Conservation (phyloP, 2,329 filamentous ascomycete species). For the Aspergillus ochraceoroseus region DNA sequence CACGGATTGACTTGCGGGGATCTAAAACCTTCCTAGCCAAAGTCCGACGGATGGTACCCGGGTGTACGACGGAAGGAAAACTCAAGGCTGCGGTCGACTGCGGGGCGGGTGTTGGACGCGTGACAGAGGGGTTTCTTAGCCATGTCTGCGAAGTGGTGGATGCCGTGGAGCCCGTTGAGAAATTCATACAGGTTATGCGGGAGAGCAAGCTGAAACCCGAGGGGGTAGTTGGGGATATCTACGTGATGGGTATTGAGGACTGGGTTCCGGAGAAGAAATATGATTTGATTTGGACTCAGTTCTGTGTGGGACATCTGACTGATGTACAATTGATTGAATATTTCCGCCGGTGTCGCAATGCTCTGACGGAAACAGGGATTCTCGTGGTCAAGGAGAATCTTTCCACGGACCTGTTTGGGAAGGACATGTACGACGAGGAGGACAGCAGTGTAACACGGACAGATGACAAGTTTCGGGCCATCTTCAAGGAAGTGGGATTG, state of each 20-base stretch:
- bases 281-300: slow-evolving; percentile 83
- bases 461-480: slow-evolving; percentile 62
- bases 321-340: slow-evolving; percentile 67
- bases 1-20: slow-evolving; percentile 64
- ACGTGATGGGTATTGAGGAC: slow-evolving; percentile 67
- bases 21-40: slow-evolving; percentile 64
- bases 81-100: slow-evolving; percentile 51
- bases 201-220: slow-evolving; percentile 34
- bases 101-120: slow-evolving; percentile 70
- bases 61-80: slow-evolving; percentile 16
- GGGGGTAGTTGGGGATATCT: slow-evolving; percentile 58
- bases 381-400: slow-evolving; percentile 81
- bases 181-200: slow-evolving; percentile 65
- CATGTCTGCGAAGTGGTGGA: slow-evolving; percentile 68
- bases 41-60: slow-evolving; percentile 43
- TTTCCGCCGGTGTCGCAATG: slow-evolving; percentile 56
- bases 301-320: slow-evolving; percentile 79
- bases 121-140: slow-evolving; percentile 73
- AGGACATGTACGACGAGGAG: slow-evolving; percentile 67
- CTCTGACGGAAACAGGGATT: slow-evolving; percentile 43
- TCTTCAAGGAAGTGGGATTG: slow-evolving; percentile 68
- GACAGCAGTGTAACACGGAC: slow-evolving; percentile 75
- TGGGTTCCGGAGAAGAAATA: slow-evolving; percentile 61
- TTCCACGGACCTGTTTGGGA: slow-evolving; percentile 47
- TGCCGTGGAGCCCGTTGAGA: slow-evolving; percentile 75